Percentiles rank a stretch among this genome's conserved stretches.
phyloP scores from a whole-genome alignment of 306 rosid genomes.

The Trifolium fragiferum region DNA sequence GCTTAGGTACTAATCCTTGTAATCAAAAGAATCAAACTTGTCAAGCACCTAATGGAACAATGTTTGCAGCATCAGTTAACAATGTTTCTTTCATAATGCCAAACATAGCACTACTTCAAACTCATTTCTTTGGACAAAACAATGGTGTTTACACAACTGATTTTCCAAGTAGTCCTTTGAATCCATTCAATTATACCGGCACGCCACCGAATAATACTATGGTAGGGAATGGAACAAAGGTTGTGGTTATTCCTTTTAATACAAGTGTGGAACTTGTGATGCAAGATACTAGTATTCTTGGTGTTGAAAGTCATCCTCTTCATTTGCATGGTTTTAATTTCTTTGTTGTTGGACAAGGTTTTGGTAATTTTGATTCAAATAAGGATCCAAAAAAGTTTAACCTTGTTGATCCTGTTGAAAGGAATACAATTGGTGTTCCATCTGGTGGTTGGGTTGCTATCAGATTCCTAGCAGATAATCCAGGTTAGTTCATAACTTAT shows the following conservation, averaged over 20 bases:
- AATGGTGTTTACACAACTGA: conserved; percentile 48
- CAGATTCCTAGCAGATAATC: conserved; percentile 69
- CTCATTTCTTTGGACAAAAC: conserved; percentile 59
- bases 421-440: conserved; percentile 68
- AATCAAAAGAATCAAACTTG: conserved; percentile 52
- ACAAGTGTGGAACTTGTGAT: conserved; percentile 62
- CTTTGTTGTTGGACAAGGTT: conserved; percentile 74
- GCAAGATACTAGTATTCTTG: conserved; percentile 70
- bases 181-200: conserved; percentile 63
- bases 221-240: conserved; percentile 69
- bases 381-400: conserved; percentile 56
- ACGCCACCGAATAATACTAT: conserved; percentile 61
- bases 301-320: conserved; percentile 67
- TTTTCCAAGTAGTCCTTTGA: conserved; percentile 52
- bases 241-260: conserved; percentile 60
- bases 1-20: conserved; percentile 73
- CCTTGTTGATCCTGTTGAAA: conserved; percentile 64
- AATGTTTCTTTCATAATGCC: conserved; percentile 63
- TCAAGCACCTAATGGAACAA: conserved; percentile 74
- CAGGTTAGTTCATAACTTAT: conserved; percentile 47
- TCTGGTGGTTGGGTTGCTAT: conserved; percentile 77
- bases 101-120: conserved; percentile 62
- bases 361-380: conserved; percentile 64
- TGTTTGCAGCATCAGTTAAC: conserved; percentile 73
- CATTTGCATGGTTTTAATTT: conserved; percentile 77